Base-by-base conservation (phyloP, 108 stramenopile genomes). In the Cyclotella cryptica region DNA sequence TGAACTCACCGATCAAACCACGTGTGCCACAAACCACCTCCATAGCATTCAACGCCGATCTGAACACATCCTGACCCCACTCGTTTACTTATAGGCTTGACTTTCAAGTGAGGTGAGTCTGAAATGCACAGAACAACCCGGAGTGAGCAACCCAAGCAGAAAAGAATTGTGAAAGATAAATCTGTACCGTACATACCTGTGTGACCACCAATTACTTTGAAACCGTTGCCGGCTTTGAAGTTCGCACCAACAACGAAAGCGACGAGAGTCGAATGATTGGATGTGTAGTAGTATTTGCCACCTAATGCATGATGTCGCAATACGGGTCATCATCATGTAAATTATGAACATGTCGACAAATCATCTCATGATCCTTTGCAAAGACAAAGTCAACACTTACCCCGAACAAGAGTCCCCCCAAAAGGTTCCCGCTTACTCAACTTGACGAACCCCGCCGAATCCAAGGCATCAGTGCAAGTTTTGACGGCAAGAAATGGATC, bases 251-350 rank as follows among this genome's bases (percentile, higher is more conserved):
- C 96, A 18, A 86, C 78, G 80, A 98, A 98, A 30, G 97, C 98
- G n/a, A 98, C 93, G 55, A 98, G 54, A 6, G 96, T 94, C 42
- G 93, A 93, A 65, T 90, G 88, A 73, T 98, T 94, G 5, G 95
- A 74, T 0, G 96, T 97, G 84, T 95, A 98, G 78, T 92, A 98
- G 78, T 98, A 98, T 74, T 94, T 97, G 24, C 98, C 97, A 39
- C 72, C 72, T 69, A 27, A 44, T 21, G 42, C 22, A 54, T 26
- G 39, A 19, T 9, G 43, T 21, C n/a, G n/a, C n/a, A n/a, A n/a
- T n/a, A n/a, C n/a, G n/a, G n/a, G n/a, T n/a, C n/a, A n/a, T n/a
- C n/a, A n/a, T n/a, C n/a, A n/a, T n/a, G n/a, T n/a, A n/a, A n/a
- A n/a, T n/a, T n/a, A n/a, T n/a, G n/a, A n/a, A n/a, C n/a, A n/a